Evolutionary conservation across 495 filamentous ascomycete genomes (phyloP), one percentile per base, ranked within the genome.

Genomic region (Trypethelium eluteriae): DNA sequence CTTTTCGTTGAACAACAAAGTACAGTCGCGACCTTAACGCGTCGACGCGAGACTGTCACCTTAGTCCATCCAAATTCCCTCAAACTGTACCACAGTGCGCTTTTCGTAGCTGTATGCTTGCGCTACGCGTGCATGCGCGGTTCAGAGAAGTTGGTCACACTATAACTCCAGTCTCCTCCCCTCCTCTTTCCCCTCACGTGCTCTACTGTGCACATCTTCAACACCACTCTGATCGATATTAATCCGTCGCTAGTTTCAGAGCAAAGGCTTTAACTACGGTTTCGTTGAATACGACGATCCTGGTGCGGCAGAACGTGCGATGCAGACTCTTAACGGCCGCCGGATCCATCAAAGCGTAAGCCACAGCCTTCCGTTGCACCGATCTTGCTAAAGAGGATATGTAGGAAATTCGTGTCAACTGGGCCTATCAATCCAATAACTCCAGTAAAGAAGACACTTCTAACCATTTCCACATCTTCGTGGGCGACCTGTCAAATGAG

Each of bases 251-350:
- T 76, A 86, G 79, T 84, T 84, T 75, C 85, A 96, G 85, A 89
- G 85, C 72, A 98, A 97, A 82, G 94, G 94, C 46, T 93, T 90
- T 82, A 99, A 99, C 82, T 99, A 99, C 80, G 94, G 94, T 56
- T 99, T 99, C 77, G 91, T 99, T 57, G 94, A 99, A 77, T 99
- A 95, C 76, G 94, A 99, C 77, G 95, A 99, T 76, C 95, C 94
- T 41, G 93, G 89, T 76, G 89, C 92, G 44, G 94, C 94, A 67
- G 95, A 98, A 75, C 87, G 94, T 74, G 95, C 94, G 63, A 98
- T 99, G 94, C 85, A 89, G 77, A 97, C 93, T 63, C 81, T 99
- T 66, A 98, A 98, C 74, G 94, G 94, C 32, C 88, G 94, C 67
- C 86, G 94, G 38, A 92, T 99, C 66, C 94, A 98, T 73, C 92